Percentiles rank a stretch among this genome's conserved stretches.
These are phyloP conservation scores for Fulvia fulva DNA, from an alignment of 2,329 filamentous ascomycete genomes.

Conservation along the genomic window DNA sequence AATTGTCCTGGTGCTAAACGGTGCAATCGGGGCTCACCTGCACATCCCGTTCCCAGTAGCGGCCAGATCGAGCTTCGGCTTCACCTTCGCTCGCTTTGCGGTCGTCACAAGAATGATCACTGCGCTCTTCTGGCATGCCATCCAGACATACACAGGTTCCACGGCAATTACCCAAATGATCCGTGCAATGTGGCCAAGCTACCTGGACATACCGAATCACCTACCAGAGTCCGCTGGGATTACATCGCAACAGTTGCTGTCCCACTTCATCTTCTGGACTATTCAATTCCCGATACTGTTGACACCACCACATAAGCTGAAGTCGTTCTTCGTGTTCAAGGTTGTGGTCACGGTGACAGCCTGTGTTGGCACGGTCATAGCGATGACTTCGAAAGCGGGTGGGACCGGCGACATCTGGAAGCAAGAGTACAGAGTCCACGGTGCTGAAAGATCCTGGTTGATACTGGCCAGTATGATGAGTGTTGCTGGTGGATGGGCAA, in stretches of 20 bases:
- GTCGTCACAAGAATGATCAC: constrained; percentile 53
- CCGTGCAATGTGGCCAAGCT: constrained; percentile 57
- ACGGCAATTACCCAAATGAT: constrained; percentile 51
- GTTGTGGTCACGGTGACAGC: constrained; percentile 48
- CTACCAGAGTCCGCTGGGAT: constrained; percentile 52
- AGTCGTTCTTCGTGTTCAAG: constrained; percentile 36
- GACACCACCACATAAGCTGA: constrained; percentile 49
- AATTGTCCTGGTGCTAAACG: constrained; percentile 32
- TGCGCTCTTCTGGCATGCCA: constrained; percentile 61
- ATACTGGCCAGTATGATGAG: constrained; percentile 30
- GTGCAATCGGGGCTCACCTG: constrained; percentile 48
- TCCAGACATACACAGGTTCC: constrained; percentile 62
- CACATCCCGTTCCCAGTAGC: constrained; percentile 56
- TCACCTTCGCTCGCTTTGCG: constrained; percentile 54
- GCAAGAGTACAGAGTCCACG: constrained; percentile 28
- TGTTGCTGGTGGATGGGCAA: constrained; percentile 30
- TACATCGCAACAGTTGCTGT: constrained; percentile 53
- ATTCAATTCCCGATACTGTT: constrained; percentile 53
- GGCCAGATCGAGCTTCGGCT: constrained; percentile 54
- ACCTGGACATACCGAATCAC: constrained; percentile 50
- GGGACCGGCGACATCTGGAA: constrained; percentile 31
- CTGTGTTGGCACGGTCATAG: constrained; percentile 47
- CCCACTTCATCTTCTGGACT: constrained; percentile 57
- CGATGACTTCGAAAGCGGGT: constrained; percentile 28
- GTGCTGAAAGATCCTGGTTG: constrained; percentile 25